Conservation (phyloP, 2,329 filamentous ascomycete genomes). For the Neonectria ditissima region DNA sequence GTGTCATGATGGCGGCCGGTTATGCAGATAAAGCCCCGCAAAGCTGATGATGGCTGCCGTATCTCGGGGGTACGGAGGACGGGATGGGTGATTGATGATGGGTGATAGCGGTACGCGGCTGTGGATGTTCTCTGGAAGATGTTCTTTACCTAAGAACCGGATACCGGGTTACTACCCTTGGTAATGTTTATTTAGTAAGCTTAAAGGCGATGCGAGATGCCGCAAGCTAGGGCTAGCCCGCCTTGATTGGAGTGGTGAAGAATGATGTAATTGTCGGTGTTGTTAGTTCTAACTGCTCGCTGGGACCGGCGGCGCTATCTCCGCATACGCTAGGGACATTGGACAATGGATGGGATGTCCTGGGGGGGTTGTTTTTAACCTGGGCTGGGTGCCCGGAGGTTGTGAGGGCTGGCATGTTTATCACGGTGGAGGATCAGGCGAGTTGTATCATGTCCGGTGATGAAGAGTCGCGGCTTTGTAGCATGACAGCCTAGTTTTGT, state of each 20-base stretch:
- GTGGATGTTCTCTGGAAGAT: neutral
- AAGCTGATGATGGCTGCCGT: constrained; percentile 11
- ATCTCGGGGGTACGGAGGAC: constrained; percentile 18
- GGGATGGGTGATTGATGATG: neutral
- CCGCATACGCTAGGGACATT: constrained; percentile 33
- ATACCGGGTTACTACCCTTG: neutral
- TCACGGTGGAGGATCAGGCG: neutral
- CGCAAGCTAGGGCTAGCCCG: constrained; percentile 23
- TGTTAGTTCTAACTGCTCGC: constrained; percentile 23
- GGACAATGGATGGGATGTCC: neutral
- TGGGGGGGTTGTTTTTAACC: constrained; percentile 1
- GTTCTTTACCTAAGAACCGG: neutral
- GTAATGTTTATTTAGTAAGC: constrained; percentile 18
- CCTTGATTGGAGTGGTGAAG: constrained; percentile 21
- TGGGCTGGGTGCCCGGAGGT: constrained; percentile 3
- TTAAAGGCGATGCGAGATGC: constrained; percentile 3
- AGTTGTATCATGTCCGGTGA: neutral
- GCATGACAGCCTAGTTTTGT: neutral
- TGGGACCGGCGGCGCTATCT: constrained; percentile 34
- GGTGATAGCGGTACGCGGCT: neutral
- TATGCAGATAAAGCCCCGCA: constrained; percentile 3
- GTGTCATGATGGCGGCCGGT: constrained; percentile 57
- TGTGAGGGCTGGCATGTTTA: neutral
- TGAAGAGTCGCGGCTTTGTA: neutral
- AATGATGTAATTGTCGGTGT: constrained; percentile 39